phyloP scores from a whole-genome alignment of 2,329 filamentous ascomycete species.

The Pseudonectria buxi region DNA sequence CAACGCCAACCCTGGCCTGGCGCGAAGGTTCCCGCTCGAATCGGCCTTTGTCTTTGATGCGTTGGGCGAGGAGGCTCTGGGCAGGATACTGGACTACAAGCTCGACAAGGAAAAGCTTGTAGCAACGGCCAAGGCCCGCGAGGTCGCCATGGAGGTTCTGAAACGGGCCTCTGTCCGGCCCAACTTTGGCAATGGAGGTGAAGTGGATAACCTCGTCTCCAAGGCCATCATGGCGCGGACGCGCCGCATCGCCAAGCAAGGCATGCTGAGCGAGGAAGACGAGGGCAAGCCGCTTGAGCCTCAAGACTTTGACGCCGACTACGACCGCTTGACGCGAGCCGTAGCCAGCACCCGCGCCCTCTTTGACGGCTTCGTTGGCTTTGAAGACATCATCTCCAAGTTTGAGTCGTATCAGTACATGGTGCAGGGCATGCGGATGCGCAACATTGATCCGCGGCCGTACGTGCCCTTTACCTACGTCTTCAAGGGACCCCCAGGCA shows the following conservation, averaged over 20 bases:
- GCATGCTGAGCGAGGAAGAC: constrained; percentile 13
- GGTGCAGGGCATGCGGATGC: constrained; percentile 42
- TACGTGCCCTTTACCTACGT: constrained; percentile 60
- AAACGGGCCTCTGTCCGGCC: constrained; percentile 54
- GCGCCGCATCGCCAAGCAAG: constrained; percentile 18
- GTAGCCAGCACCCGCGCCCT: constrained; percentile 41
- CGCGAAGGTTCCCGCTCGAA: constrained; percentile 57
- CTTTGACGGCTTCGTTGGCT: constrained; percentile 55
- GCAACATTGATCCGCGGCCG: constrained; percentile 44
- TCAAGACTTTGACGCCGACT: constrained; percentile 53
- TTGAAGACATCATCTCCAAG: constrained; percentile 47
- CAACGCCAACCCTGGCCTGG: constrained; percentile 64
- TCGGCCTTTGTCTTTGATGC: constrained; percentile 64
- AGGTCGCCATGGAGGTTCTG: constrained; percentile 53
- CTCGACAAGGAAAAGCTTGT: constrained; percentile 48
- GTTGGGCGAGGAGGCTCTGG: constrained; percentile 53
- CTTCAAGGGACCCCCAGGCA: constrained; percentile 59
- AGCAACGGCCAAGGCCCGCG: constrained; percentile 46
- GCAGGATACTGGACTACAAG: constrained; percentile 58
- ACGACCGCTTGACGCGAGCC: constrained; percentile 38
- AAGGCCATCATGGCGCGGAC: constrained; percentile 19
- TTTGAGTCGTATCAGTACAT: constrained; percentile 51
- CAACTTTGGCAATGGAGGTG: constrained; percentile 70
- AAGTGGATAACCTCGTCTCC: constrained; percentile 52
- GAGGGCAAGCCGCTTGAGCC: constrained; percentile 21